Percentiles rank a stretch among this genome's conserved stretches.
These are phyloP conservation scores for Boletus fagicola DNA, from an alignment of 768 basidiomycete species.

Conservation along the genomic window DNA sequence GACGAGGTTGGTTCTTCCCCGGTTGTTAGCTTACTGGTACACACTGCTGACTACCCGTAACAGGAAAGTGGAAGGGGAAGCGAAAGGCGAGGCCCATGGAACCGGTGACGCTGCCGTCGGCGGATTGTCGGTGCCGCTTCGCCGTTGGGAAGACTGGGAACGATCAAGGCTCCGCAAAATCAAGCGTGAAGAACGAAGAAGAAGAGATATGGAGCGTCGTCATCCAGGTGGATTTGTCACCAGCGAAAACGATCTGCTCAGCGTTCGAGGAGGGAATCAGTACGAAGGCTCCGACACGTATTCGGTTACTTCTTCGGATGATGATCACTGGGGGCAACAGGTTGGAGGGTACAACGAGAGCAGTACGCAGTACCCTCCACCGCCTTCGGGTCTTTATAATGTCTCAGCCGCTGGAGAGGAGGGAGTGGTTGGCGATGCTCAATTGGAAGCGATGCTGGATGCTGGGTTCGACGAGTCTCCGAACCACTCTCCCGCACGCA, in stretches of 20 bases:
- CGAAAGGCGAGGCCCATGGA: constrained; percentile 74
- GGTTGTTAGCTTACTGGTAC: not conserved
- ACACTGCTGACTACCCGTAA: constrained; percentile 12
- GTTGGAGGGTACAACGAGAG: constrained; percentile 96
- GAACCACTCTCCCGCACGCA: constrained; percentile 45
- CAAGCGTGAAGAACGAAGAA: constrained; percentile 78
- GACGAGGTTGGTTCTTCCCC: constrained; percentile 65
- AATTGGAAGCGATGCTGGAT: constrained; percentile 92
- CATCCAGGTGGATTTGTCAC: constrained; percentile 67
- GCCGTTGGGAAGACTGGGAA: constrained; percentile 99
- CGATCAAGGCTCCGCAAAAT: constrained; percentile 89
- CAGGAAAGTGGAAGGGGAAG: constrained; percentile 95
- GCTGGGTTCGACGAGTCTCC: constrained; percentile 75
- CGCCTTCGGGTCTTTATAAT: constrained; percentile 69
- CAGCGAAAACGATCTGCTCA: constrained; percentile 62
- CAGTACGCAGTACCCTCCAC: constrained; percentile 73
- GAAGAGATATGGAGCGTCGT: constrained; percentile 75
- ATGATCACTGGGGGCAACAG: constrained; percentile 94
- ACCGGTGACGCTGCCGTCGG: constrained; percentile 52
- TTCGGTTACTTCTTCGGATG: constrained; percentile 84
- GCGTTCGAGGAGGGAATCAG: constrained; percentile 57
- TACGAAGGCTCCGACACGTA: constrained; percentile 79
- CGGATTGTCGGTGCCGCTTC: constrained; percentile 73
- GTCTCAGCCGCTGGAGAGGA: constrained; percentile 31
- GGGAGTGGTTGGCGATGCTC: constrained; percentile 59